Evolutionary conservation across 768 basidiomycete genomes (phyloP), one percentile per base, ranked within the genome.

Genomic region (Termitomyces sp.): DNA sequence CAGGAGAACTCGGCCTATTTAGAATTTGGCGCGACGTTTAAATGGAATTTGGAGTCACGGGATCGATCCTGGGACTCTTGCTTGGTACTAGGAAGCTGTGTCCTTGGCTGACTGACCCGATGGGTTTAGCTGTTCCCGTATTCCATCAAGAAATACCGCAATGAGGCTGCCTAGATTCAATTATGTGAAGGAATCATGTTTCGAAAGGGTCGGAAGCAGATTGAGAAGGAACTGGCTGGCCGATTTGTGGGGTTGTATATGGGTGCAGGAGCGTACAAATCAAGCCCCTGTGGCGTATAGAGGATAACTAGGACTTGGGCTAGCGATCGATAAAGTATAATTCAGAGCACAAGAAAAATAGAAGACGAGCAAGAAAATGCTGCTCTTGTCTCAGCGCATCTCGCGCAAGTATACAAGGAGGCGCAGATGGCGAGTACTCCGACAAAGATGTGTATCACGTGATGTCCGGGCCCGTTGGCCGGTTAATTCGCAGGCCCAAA

Each of bases 281-380:
- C 36, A 51, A 42, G 10, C 43, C 36, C 56, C 55, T 59, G 44
- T 59, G 59, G 59, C 59, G 55, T 59, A 50, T 24, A 54, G 31
- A 48, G 55, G 27, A 41, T 16, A 8, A 55, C 27, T 29, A 20
- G 37, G 9, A 27, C 22, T 6, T 48, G 3, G 49, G 34, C 24
- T 12, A n/a, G 47, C 6, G 20, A 48, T 32, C 47, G 31, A 34
- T 13, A 34, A 24, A 50, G 34, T 34, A 5, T 36, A 16, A 50
- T 24, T 36, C 16, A 22, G 13, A 36, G 49, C 20, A 16, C 34
- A 24, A 50, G 22, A 49, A 22, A 49, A 16, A 13, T 7, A 34
- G n/a, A 16, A 16, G 6, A 4, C 31, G n/a, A n/a, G 13, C 13
- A 34, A 48, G 5, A 27, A 5, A 46, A 46, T 14, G 7, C 9